Conservation (phyloP, 768 basidiomycete genomes). For the Termitomyces sp. region DNA sequence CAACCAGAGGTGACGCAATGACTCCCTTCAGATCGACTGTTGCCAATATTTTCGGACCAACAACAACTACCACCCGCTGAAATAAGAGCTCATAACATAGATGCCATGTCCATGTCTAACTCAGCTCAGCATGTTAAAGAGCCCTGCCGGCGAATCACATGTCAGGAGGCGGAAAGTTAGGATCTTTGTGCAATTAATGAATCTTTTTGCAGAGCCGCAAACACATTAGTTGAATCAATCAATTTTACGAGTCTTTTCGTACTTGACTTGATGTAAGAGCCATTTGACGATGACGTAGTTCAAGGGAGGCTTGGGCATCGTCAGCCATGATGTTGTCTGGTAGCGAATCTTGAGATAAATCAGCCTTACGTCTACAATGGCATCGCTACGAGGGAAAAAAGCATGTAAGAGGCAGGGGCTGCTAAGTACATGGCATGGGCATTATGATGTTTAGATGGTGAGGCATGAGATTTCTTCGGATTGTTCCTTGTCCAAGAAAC, state of each 20-base stretch:
- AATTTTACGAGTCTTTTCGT: background rate
- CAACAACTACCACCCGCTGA: background rate
- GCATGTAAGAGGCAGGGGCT: too few relatives aligned
- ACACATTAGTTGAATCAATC: constrained; percentile 1
- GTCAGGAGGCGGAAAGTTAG: background rate
- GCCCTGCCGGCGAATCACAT: background rate
- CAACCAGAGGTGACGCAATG: background rate
- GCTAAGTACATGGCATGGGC: too few relatives aligned
- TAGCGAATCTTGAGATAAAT: too few relatives aligned
- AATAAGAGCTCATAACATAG: background rate
- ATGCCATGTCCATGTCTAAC: background rate
- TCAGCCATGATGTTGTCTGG: background rate
- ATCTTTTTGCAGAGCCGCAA: background rate
- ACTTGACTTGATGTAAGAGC: background rate
- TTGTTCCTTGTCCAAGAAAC: too few relatives aligned
- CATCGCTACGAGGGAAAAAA: too few relatives aligned
- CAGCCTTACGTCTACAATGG: too few relatives aligned
- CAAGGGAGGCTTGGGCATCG: background rate
- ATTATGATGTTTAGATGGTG: too few relatives aligned
- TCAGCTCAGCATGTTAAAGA: background rate
- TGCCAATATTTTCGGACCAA: background rate
- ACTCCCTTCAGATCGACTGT: background rate
- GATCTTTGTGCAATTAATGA: background rate
- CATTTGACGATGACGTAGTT: background rate
- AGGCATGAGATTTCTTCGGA: too few relatives aligned